Conservation (phyloP, 257 asterid species). For the Anisodus acutangulus region DNA sequence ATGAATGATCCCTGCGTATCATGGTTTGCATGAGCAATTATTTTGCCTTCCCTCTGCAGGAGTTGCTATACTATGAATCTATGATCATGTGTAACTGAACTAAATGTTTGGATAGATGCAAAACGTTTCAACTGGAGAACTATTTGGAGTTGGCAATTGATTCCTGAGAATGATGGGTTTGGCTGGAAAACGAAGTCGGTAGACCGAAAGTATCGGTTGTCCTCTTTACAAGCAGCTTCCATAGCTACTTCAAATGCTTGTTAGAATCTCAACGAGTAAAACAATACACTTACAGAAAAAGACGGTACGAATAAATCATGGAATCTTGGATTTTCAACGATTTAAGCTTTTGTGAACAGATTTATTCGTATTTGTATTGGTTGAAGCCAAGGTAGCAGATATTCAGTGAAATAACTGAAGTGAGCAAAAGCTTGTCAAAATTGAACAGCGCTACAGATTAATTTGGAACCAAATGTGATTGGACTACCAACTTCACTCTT, state of each 20-base stretch:
- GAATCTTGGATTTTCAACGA: too few relatives aligned
- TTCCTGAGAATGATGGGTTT: neutral
- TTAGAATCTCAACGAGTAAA: too few relatives aligned
- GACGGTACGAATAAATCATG: too few relatives aligned
- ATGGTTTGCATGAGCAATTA: neutral
- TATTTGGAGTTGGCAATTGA: neutral
- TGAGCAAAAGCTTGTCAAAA: too few relatives aligned
- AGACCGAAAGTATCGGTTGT: neutral
- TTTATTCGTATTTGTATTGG: too few relatives aligned
- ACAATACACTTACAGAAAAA: too few relatives aligned
- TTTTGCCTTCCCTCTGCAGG: neutral
- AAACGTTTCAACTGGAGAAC: neutral
- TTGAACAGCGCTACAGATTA: too few relatives aligned
- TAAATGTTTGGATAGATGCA: neutral
- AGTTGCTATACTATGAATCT: neutral
- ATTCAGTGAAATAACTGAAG: too few relatives aligned
- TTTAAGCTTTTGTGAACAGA: too few relatives aligned
- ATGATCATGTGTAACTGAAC: neutral
- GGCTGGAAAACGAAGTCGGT: neutral
- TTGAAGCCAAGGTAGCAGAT: too few relatives aligned
- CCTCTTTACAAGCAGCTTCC: neutral
- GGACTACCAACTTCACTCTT: neutral
- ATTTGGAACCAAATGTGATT: neutral
- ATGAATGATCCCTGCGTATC: neutral
- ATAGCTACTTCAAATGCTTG: neutral